Conservation (phyloP, 1,284 basidiomycete genomes). For the Crocinoboletus sp. region DNA sequence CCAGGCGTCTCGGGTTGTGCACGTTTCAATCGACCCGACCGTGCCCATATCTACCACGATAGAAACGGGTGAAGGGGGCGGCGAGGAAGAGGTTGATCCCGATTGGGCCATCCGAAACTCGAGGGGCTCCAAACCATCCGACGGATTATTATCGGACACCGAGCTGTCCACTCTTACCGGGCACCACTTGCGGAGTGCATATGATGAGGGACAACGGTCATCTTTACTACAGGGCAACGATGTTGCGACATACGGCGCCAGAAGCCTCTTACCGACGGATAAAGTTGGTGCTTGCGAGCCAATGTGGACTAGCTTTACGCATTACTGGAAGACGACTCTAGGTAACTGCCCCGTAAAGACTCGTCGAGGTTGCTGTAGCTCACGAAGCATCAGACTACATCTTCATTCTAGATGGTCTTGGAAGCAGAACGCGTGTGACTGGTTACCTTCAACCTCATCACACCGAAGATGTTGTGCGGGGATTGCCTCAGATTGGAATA, state of each 20-base stretch:
- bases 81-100: slow-evolving; percentile 49
- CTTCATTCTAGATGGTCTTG: slow-evolving; percentile 55
- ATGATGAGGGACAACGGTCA: slow-evolving; percentile 50
- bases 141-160: slow-evolving; percentile 66
- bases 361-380: slow-evolving; percentile 4
- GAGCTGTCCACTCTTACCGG: slow-evolving; percentile 59
- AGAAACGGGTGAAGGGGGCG: slow-evolving; percentile 42
- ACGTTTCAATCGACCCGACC: slow-evolving; percentile 70
- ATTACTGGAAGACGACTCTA: slow-evolving; percentile 76
- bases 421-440: slow-evolving; percentile 42
- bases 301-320: slow-evolving; percentile 75
- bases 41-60: slow-evolving; percentile 33
- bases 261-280: slow-evolving; percentile 37
- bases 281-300: slow-evolving; percentile 64
- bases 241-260: slow-evolving; percentile 46
- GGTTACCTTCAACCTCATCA: slow-evolving; percentile 64
- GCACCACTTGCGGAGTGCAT: slow-evolving; percentile 48
- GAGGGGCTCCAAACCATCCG: slow-evolving; percentile 52
- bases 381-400: slow-evolving; percentile 70
- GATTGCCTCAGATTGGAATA: slow-evolving; percentile 75
- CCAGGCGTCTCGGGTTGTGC: slow-evolving; percentile 71
- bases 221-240: slow-evolving; percentile 15
- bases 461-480: slow-evolving; percentile 61
- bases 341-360: slow-evolving; percentile 43
- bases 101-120: slow-evolving; percentile 77